A percentile compares a stretch with the other conserved stretches of the same genome.
Evolutionary conservation across 2,329 filamentous ascomycete genomes (phyloP).

Genomic region (Teratosphaeria destructans): DNA sequence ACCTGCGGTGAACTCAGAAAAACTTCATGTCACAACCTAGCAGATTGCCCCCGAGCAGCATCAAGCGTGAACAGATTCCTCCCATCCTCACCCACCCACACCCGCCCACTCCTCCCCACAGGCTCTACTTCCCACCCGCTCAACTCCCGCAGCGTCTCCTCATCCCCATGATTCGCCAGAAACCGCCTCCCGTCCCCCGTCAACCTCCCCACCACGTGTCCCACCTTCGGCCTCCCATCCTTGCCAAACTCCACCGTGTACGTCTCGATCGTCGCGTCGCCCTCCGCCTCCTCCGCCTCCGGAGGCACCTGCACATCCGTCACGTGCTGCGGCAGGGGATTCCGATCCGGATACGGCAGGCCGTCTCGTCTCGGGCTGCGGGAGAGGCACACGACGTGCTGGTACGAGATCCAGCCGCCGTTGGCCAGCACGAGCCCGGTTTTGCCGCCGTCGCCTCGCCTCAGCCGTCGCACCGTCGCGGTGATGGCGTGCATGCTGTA

Average conservation of each 20-base stretch:
- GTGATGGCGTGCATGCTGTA: conserved; percentile 57
- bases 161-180: conserved; percentile 47
- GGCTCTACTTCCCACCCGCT: conserved; percentile 35
- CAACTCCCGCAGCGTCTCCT: conserved; percentile 37
- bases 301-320: conserved; percentile 31
- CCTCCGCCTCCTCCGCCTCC: conserved; percentile 36
- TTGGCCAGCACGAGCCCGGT: conserved; percentile 54
- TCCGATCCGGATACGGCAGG: conserved; percentile 36
- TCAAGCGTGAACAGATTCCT: conserved; percentile 30
- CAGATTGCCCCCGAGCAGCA: neutral
- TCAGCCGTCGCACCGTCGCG: conserved; percentile 46
- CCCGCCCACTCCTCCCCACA: conserved; percentile 40
- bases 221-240: conserved; percentile 34
- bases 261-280: conserved; percentile 47
- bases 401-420: conserved; percentile 55
- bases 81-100: conserved; percentile 25
- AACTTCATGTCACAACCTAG: neutral
- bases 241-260: conserved; percentile 51
- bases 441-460: conserved; percentile 31
- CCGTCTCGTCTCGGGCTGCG: conserved; percentile 31
- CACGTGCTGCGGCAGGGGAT: conserved; percentile 34
- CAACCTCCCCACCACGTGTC: conserved; percentile 19
- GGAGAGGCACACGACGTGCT: conserved; percentile 52
- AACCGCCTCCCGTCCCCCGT: conserved; percentile 39
- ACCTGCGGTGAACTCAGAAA: neutral